These are phyloP conservation scores for Colletotrichum tropicale DNA, from an alignment of 2,329 filamentous ascomycete species.

Conservation along the genomic window DNA sequence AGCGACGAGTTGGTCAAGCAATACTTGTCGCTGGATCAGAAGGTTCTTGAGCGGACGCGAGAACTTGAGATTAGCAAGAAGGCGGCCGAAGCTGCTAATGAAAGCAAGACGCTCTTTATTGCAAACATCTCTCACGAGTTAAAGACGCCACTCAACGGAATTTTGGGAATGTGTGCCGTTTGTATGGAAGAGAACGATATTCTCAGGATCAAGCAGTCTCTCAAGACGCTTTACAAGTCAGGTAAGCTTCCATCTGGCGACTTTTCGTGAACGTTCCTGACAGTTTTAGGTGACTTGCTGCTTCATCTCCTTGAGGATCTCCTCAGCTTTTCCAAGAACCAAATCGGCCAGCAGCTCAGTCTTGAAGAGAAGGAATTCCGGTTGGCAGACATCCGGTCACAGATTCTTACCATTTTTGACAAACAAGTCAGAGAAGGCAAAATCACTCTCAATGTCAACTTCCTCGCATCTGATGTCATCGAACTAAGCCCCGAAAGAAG, in stretches of 20 bases:
- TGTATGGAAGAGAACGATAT: constrained; percentile 92
- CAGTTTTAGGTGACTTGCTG: constrained; percentile 66
- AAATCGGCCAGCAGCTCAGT: constrained; percentile 83
- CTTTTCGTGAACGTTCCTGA: not conserved
- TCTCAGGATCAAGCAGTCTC: constrained; percentile 76
- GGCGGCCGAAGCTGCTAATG: constrained; percentile 91
- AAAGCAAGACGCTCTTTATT: constrained; percentile 97
- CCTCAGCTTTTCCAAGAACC: constrained; percentile 92
- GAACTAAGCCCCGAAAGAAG: constrained; percentile 23
- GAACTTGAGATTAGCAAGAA: constrained; percentile 90
- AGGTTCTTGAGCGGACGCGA: constrained; percentile 80
- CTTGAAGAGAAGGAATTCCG: constrained; percentile 87
- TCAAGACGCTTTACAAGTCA: constrained; percentile 89
- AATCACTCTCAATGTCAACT: constrained; percentile 76
- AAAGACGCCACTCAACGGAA: constrained; percentile 94
- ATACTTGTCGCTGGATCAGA: constrained; percentile 82
- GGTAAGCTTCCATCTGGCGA: constrained; percentile 35
- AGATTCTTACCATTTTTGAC: constrained; percentile 85
- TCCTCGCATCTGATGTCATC: constrained; percentile 57
- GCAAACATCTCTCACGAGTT: constrained; percentile 90
- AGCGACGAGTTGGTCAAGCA: constrained; percentile 87
- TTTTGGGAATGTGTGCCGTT: constrained; percentile 90
- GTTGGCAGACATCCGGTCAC: constrained; percentile 81
- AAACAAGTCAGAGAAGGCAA: constrained; percentile 83
- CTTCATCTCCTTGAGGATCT: constrained; percentile 88